These are phyloP conservation scores for Suhomyces choctaworum DNA, from an alignment of 1,139 yeast genomes.

Conservation along the genomic window DNA sequence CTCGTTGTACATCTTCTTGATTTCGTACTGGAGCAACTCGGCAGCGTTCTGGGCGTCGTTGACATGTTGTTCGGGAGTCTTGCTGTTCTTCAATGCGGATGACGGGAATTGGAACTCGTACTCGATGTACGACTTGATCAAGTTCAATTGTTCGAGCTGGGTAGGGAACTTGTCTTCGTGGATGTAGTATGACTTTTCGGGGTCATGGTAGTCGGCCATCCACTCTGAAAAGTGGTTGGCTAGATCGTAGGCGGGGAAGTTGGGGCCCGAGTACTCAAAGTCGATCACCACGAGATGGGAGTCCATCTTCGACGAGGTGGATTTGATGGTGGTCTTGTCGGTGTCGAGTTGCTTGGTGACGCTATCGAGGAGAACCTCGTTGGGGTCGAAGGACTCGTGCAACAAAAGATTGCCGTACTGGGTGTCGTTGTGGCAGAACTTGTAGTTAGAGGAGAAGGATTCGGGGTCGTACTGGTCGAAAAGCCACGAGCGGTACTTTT, in stretches of 20 bases:
- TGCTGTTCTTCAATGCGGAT: conserved; percentile 28
- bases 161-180: conserved; percentile 63
- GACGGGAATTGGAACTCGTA: conserved; percentile 47
- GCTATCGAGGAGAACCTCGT: conserved; percentile 34
- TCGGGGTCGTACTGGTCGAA: conserved; percentile 50
- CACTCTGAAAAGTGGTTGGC: conserved; percentile 91
- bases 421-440: conserved; percentile 92
- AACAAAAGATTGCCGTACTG: conserved; percentile 89
- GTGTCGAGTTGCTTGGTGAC: conserved; percentile 22
- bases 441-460: conserved; percentile 50
- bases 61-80: conserved; percentile 16
- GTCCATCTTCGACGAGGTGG: conserved; percentile 51
- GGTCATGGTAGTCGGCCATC: conserved; percentile 91
- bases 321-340: conserved; percentile 13
- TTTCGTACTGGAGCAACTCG: conserved; percentile 50
- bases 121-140: conserved; percentile 71
- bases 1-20: conserved; percentile 60
- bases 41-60: conserved; percentile 22
- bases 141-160: conserved; percentile 64
- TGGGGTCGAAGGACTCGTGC: conserved; percentile 36
- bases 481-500: conserved; percentile 63
- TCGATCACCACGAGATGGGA: conserved; percentile 86
- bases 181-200: conserved; percentile 58
- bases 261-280: conserved; percentile 95
- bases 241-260: conserved; percentile 84